A percentile compares a stretch with the other conserved stretches of the same genome.
Conservation (phyloP, 495 filamentous ascomycete species). For the Neurospora tetrasperma region DNA sequence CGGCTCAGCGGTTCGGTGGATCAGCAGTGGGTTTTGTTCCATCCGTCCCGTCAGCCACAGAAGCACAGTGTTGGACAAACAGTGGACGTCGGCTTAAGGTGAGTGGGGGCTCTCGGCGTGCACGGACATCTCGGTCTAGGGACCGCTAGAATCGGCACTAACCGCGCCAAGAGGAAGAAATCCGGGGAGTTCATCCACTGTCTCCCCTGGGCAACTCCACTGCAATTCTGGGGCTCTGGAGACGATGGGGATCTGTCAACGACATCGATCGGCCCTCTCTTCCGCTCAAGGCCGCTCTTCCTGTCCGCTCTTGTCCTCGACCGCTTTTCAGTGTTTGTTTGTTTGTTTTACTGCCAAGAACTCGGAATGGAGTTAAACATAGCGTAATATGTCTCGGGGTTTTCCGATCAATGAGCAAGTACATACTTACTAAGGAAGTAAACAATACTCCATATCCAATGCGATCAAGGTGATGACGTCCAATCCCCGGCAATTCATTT, state of each 20-base stretch:
- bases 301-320: background rate
- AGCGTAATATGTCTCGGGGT: background rate
- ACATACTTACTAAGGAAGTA: background rate
- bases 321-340: background rate
- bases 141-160: background rate
- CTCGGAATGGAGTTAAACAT: background rate
- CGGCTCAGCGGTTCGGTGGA: background rate
- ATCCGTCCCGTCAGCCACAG: background rate
- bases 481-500: background rate
- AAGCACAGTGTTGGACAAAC: background rate
- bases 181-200: background rate
- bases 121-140: background rate
- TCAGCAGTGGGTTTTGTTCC: background rate
- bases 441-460: background rate
- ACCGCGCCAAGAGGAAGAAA: background rate
- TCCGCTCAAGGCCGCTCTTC: background rate
- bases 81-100: background rate
- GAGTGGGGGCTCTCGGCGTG: background rate
- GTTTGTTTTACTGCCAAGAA: background rate
- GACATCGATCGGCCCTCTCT: background rate
- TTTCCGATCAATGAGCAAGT: no score
- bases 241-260: background rate
- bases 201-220: background rate
- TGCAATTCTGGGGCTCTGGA: background rate
- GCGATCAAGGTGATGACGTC: background rate